Percentiles rank a stretch among this genome's conserved stretches.
Evolutionary conservation across 192 early-diverging fungal species (phyloP).

Genomic region (Lobulomyces angularis): DNA sequence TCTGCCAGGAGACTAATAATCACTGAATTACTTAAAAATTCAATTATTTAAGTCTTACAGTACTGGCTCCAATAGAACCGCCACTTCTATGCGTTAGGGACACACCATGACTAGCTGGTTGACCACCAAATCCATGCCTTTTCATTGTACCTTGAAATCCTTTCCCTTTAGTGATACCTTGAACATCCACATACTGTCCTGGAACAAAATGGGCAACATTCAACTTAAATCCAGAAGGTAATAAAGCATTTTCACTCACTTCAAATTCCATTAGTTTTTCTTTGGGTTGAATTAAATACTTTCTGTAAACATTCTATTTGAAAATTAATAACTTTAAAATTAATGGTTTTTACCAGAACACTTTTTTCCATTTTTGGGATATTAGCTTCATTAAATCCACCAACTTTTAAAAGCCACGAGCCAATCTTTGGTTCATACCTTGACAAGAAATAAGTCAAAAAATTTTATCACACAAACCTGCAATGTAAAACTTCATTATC

Average conservation of each 20-base stretch:
- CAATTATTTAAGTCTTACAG: constrained; percentile 23
- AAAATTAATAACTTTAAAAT: no score
- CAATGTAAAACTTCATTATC: constrained; percentile 49
- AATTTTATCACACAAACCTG: no score
- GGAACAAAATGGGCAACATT: constrained; percentile 81
- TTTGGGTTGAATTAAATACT: constrained; percentile 61
- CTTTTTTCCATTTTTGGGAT: no score
- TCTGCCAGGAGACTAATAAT: constrained; percentile 56
- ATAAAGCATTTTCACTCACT: constrained; percentile 70
- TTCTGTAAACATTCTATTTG: no score
- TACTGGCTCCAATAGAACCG: constrained; percentile 79
- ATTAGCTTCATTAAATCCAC: constrained; percentile 40
- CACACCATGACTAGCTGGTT: constrained; percentile 86
- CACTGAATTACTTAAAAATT: constrained; percentile 3
- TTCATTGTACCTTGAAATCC: constrained; percentile 98
- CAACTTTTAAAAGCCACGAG: constrained; percentile 55
- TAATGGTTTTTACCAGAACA: no score
- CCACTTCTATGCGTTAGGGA: constrained; percentile 77
- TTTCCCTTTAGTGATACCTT: constrained; percentile 68
- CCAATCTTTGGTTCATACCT: constrained; percentile 34
- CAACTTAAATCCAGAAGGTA: constrained; percentile 58
- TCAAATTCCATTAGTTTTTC: constrained; percentile 68
- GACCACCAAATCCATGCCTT: constrained; percentile 82
- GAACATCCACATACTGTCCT: constrained; percentile 90
- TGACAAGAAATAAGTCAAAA: constrained; percentile 54